phyloP scores from a whole-genome alignment of 805 yeast genomes.

The Candida insectorum region DNA sequence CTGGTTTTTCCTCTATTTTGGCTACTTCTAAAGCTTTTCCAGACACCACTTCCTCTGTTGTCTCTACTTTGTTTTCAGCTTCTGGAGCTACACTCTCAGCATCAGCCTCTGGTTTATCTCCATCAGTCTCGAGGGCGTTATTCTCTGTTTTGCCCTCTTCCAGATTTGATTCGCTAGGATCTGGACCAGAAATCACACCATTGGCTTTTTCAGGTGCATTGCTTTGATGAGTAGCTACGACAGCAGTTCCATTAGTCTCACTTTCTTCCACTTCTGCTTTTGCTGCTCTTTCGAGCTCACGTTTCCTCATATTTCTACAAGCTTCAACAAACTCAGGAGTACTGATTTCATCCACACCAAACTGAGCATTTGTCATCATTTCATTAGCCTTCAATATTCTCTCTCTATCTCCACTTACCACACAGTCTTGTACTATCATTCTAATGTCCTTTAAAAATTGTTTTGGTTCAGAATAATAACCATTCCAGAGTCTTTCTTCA shows the following conservation, averaged over 20 bases:
- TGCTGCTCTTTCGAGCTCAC: conserved; percentile 58
- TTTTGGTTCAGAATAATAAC: conserved; percentile 87
- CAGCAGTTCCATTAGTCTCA: conserved; percentile 3
- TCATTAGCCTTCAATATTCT: conserved; percentile 80
- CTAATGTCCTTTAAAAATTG: conserved; percentile 85
- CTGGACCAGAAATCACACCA: not conserved
- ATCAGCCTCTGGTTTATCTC: conserved; percentile 9
- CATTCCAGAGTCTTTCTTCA: conserved; percentile 96
- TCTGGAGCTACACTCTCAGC: conserved; percentile 1
- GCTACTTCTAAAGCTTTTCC: not conserved
- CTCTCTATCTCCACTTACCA: conserved; percentile 76
- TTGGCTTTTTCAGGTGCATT: not conserved
- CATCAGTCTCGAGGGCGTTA: not conserved
- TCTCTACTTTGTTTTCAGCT: conserved; percentile 5
- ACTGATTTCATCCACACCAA: conserved; percentile 87
- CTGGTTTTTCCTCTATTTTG: not conserved
- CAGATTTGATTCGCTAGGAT: not conserved
- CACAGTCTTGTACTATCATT: conserved; percentile 77
- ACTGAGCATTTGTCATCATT: conserved; percentile 95
- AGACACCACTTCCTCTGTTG: not conserved
- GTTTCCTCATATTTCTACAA: conserved; percentile 66
- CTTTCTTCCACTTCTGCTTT: conserved; percentile 37
- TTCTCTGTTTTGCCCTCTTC: not conserved
- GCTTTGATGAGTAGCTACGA: not conserved
- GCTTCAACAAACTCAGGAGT: conserved; percentile 68